Evolutionary conservation across 305 asterid genomes (phyloP).

Genomic region (Plantago coronopus): DNA sequence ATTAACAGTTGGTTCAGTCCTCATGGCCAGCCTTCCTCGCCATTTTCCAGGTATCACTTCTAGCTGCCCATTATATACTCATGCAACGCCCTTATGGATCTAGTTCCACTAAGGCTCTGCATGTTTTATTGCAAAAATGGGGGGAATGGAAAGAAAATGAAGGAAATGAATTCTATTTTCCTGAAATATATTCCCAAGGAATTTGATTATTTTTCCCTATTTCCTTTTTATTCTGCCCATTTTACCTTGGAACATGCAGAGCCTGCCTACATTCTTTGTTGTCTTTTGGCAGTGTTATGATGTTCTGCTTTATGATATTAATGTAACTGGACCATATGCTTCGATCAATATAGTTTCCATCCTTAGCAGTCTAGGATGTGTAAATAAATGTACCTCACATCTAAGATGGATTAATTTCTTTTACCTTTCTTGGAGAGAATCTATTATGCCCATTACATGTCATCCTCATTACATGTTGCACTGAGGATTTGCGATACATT

Average conservation of each 20-base stretch:
- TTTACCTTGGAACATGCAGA: too few species aligned
- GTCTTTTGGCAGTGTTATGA: neutral
- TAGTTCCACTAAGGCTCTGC: constrained; percentile 12
- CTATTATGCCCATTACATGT: too few species aligned
- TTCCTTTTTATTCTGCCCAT: too few species aligned
- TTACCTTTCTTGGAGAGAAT: too few species aligned
- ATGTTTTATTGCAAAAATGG: too few species aligned
- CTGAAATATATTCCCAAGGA: too few species aligned
- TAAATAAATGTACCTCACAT: neutral
- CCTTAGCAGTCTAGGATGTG: neutral
- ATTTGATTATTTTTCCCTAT: too few species aligned
- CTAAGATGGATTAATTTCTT: neutral
- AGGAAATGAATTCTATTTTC: too few species aligned
- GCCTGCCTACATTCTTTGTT: neutral
- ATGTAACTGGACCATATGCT: neutral
- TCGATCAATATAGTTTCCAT: neutral
- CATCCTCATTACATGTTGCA: neutral
- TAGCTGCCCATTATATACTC: constrained; percentile 15
- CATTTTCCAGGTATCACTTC: constrained; percentile 70
- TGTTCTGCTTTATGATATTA: neutral
- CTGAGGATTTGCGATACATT: neutral
- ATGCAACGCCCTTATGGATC: constrained; percentile 8
- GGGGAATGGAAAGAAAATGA: too few species aligned
- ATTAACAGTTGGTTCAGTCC: constrained; percentile 57
- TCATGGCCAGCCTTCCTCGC: constrained; percentile 85